Conservation (phyloP, 2,329 filamentous ascomycete genomes). For the Cercospora beticola region DNA sequence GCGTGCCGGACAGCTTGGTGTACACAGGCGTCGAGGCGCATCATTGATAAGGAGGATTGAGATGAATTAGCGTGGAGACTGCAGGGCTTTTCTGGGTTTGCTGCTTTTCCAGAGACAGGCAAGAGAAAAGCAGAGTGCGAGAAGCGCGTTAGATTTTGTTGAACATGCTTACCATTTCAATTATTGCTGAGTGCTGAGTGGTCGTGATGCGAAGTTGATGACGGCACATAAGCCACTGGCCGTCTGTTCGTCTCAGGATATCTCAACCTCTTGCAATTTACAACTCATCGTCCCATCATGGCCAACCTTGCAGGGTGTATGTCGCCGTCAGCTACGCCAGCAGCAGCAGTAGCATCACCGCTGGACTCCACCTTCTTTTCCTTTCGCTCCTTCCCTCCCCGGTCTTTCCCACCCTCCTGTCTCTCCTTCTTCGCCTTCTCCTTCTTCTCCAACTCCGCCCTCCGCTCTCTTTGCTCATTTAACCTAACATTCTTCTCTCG, state of each 20-base stretch:
- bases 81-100: neutral
- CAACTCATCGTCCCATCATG: conserved; percentile 22
- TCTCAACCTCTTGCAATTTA: neutral
- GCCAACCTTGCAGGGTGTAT: conserved; percentile 40
- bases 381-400: conserved; percentile 41
- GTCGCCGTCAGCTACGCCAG: conserved; percentile 19
- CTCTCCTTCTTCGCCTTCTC: conserved; percentile 46
- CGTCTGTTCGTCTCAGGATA: neutral
- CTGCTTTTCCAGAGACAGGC: conserved; percentile 5
- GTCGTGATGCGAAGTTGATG: neutral
- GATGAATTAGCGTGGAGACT: conserved; percentile 1
- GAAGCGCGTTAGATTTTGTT: neutral
- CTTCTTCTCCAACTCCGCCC: conserved; percentile 51
- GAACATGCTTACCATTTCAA: neutral
- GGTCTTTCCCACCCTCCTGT: conserved; percentile 39
- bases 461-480: conserved; percentile 63
- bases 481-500: conserved; percentile 82
- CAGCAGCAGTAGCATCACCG: conserved; percentile 13
- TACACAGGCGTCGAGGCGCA: conserved; percentile 8
- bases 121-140: neutral
- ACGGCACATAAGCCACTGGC: neutral
- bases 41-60: neutral
- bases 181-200: neutral
- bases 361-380: conserved; percentile 30
- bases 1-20: neutral